Evolutionary conservation across 495 filamentous ascomycete genomes (phyloP), one percentile per base, ranked within the genome.

Genomic region (Podospora fimiseda): DNA sequence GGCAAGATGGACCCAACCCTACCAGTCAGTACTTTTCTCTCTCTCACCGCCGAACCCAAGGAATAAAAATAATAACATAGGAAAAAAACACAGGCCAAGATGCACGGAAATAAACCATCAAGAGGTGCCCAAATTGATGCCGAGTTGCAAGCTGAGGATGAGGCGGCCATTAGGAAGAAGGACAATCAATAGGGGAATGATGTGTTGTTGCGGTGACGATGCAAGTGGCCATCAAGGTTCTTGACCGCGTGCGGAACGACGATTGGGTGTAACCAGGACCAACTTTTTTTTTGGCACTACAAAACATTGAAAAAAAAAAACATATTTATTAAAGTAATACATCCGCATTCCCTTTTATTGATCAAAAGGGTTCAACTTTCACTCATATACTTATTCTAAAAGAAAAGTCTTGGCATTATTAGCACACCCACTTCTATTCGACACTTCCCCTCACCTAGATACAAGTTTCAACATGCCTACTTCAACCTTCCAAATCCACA

Each of bases 61-160:
- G 15, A 13, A 36, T 8, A 8, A 15, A 43, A 33, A 47, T 33
- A 56, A 36, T 37, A 20, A 43, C 23, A 9, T 15, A 20, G 14
- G 50, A 55, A 61, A 49, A 61, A 13, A 43, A 9, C 42, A 44
- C 37, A 90, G 84, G 87, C 86, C n/a, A 79, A 72, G 22, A 62
- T 77, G 54, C 84, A 90, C 55, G 86, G 87, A 7, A 84, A 89
- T 55, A 65, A 82, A 60, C 87, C 87, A 8, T 86, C 81, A 8
- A 79, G 73, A 57, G 86, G 87, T 2, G 87, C 86, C 8, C 70
- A 84, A 69, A 80, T 87, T 43, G 87, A 91, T 63, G 80, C 79
- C 8, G 74, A 87, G 64, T 62, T 91, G 15, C 71, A 86, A 65
- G 73, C 71, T 3, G 86, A 89, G 39, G 87, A 91, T 46, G 83